Base-by-base conservation (phyloP, 75 land plant species). In the Isoetes taiwanensis region DNA sequence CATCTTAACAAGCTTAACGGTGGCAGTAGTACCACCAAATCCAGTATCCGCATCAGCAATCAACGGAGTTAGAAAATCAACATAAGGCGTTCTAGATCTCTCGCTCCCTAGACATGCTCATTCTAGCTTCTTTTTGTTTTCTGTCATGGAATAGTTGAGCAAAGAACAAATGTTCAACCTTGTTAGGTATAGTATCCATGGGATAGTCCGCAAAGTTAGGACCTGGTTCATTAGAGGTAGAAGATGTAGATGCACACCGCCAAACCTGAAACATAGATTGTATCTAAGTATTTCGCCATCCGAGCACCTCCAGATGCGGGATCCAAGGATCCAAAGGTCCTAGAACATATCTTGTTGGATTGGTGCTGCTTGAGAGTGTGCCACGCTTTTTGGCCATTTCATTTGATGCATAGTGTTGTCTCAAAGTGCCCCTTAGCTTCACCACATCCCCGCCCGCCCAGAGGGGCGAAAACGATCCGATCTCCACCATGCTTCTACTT, bases 151-250 rank as follows among this genome's bases (percentile, higher is more conserved):
- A 89, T 46, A 71, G 86, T 57, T 85, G 96, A 14, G 96, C 96
- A 20, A 81, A 72, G 74, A 76, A 89, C 37, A 89, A 80, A 43
- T 89, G 96, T 55, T 89, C 86, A 12, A 85, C 93, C 56, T 89
- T 89, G 82, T 85, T 85, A 26, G 96, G 96, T 32, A 89, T 90
- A 19, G 96, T 89, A 67, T 85, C 96, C 43, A 82, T 82, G 25
- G 96, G 96, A 65, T 89, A 89, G 58, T 89, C 96, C 16, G 96
- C 96, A 14, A 89, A 75, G 61, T 89, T 90, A 4, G 96, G 96
- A 33, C 96, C 96, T 19, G 90, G 90, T 58, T 89, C 96, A 55
- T 89, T 89, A 58, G 80, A 75, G 31, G 82, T 43, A 52, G 95
- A 72, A 71, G 80, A 79, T 23, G 95, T 88, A 30, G 95, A 88